Conservation (phyloP, 2,329 filamentous ascomycete genomes). For the Bretziella fagacearum region DNA sequence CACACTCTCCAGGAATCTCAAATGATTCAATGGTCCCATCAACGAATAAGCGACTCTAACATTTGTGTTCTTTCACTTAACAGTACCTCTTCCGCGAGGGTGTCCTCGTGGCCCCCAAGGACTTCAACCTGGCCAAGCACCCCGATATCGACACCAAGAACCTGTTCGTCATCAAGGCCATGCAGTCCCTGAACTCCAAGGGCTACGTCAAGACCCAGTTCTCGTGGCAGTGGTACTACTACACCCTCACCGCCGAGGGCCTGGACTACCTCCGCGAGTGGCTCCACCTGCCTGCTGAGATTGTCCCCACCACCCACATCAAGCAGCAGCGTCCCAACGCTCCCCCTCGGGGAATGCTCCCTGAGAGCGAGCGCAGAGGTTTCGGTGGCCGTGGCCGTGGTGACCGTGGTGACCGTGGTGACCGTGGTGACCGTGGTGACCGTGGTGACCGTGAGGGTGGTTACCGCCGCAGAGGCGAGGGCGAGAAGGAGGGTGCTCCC, state of each 20-base stretch:
- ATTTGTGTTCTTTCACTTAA: constrained; percentile 12
- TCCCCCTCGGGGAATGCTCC: constrained; percentile 97
- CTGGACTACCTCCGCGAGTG: constrained; percentile 99
- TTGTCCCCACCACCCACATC: constrained; percentile 98
- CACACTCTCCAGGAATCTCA: too few relatives aligned
- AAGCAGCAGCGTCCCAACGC: constrained; percentile 99
- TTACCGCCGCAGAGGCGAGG: constrained; percentile 81
- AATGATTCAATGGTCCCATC: too few relatives aligned
- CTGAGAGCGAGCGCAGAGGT: constrained; percentile 63
- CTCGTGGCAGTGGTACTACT: constrained; percentile 99
- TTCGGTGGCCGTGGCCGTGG: constrained; percentile 67
- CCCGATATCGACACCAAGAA: constrained; percentile 98
- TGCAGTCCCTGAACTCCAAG: constrained; percentile 94
- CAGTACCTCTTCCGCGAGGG: constrained; percentile 92
- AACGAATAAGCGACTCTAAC: constrained; percentile 12
- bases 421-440: constrained; percentile 79
- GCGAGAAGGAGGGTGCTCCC: constrained; percentile 82
- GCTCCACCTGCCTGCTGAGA: constrained; percentile 98
- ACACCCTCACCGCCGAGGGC: constrained; percentile 98
- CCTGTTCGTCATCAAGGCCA: constrained; percentile 97
- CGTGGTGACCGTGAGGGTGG: constrained; percentile 71
- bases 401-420: constrained; percentile 78
- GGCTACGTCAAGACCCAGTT: constrained; percentile 99
- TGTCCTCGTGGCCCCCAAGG: constrained; percentile 96
- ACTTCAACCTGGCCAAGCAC: constrained; percentile 97